Evolutionary conservation across 1,139 yeast species (phyloP), one percentile per base, ranked within the genome.

Genomic region (Candida pseudoviswanathii): DNA sequence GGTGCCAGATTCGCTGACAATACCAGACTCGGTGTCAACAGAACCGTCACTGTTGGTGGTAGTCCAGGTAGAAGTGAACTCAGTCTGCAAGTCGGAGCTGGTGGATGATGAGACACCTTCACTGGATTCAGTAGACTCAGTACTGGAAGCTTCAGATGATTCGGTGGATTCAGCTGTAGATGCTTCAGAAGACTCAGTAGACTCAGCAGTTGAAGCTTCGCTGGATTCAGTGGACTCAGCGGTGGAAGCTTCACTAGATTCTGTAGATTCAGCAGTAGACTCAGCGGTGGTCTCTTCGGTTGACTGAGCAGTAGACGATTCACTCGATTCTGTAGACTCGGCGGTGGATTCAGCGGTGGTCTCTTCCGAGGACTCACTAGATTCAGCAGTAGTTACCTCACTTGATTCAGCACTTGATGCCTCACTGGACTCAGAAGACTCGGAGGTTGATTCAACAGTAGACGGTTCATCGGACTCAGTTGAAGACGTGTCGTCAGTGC

Each of bases 361-460:
- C n/a, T 10, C n/a, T 34, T 34, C 38, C 3, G 38, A 34, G 4
- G 38, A 34, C 3, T 21, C 24, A n/a, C n/a, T n/a, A n/a, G n/a
- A n/a, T n/a, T n/a, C n/a, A n/a, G n/a, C n/a, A n/a, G n/a, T n/a
- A n/a, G n/a, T n/a, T 34, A 24, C 8, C 8, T 11, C 11, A 11
- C 9, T 21, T 21, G 38, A 34, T 34, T 21, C 3, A 3, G 8
- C 24, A 9, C 41, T 21, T 25, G 29, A 25, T 11, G 21, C 33
- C 4, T 4, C 37, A 25, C 41, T 16, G 25, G 47, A 11, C n/a
- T 32, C 26, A n/a, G n/a, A n/a, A 5, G 51, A 6, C 31, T 39
- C 48, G 30, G 38, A 31, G 37, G 48, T 27, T 33, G 43, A 11
- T 16, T 26, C 46, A 9, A 25, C 48, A 30, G 40, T 46, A 38